A percentile compares a stretch with the other conserved stretches of the same genome.
Conservation (phyloP, 2,329 filamentous ascomycete species). For the Colletotrichum sp. region DNA sequence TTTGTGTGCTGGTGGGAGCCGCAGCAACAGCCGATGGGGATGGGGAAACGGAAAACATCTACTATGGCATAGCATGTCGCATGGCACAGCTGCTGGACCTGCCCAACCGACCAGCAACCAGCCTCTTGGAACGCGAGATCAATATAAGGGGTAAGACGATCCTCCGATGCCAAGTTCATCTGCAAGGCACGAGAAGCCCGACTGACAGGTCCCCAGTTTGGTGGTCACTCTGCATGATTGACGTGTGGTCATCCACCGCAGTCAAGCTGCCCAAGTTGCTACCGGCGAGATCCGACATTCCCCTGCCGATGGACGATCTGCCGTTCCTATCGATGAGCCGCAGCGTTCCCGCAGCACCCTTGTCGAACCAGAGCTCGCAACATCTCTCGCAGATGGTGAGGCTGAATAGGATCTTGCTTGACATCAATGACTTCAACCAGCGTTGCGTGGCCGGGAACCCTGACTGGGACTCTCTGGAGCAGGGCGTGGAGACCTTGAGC, state of each 20-base stretch:
- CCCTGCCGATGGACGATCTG: constrained; percentile 41
- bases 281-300: constrained; percentile 26
- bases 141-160: constrained; percentile 32
- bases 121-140: constrained; percentile 35
- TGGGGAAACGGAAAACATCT: constrained; percentile 40
- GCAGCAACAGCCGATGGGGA: constrained; percentile 38
- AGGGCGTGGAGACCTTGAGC: constrained; percentile 33
- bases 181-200: constrained; percentile 9
- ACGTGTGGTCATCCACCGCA: constrained; percentile 27
- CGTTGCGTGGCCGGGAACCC: constrained; percentile 30
- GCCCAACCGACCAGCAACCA: constrained; percentile 30
- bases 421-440: constrained; percentile 45
- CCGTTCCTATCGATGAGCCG: constrained; percentile 30
- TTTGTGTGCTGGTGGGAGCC: constrained; percentile 41
- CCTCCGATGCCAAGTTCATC: background rate
- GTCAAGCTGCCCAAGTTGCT: constrained; percentile 26
- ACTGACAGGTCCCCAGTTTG: constrained; percentile 21
- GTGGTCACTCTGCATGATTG: constrained; percentile 28
- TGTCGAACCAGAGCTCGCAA: constrained; percentile 24
- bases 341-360: background rate
- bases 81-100: constrained; percentile 39
- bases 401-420: constrained; percentile 36
- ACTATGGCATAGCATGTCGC: constrained; percentile 40
- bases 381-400: constrained; percentile 33
- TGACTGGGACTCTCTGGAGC: constrained; percentile 31